These are phyloP conservation scores for Rhizomucor miehei DNA, from an alignment of 371 early-diverging fungal genomes.

Conservation along the genomic window DNA sequence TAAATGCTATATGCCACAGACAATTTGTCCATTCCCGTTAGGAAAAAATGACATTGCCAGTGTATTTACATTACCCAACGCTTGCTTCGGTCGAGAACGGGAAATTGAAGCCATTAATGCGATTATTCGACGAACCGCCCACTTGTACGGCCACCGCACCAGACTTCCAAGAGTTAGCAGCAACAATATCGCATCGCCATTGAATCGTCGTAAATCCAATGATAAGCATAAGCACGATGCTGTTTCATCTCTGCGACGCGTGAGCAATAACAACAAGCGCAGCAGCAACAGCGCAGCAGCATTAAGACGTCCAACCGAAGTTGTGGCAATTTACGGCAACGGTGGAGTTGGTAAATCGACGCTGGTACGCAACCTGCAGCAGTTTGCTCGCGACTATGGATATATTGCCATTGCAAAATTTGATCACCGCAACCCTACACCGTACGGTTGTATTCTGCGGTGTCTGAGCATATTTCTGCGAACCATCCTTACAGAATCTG, in stretches of 20 bases:
- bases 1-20: slow-evolving; percentile 7
- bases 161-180: slow-evolving; percentile 10
- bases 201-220: slow-evolving; percentile 10
- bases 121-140: slow-evolving; percentile 38
- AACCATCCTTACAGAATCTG: slow-evolving; percentile 33
- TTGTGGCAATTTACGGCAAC: slow-evolving; percentile 41
- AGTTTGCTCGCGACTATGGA: slow-evolving; percentile 41
- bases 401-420: slow-evolving; percentile 46
- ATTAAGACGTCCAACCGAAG: slow-evolving; percentile 33
- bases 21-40: slow-evolving; percentile 41
- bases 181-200: slow-evolving; percentile 8
- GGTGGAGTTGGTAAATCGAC: slow-evolving; percentile 46
- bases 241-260: not conserved
- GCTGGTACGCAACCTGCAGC: slow-evolving; percentile 33
- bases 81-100: slow-evolving; percentile 44
- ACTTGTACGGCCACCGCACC: slow-evolving; percentile 23
- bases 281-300: slow-evolving; percentile 7
- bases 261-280: slow-evolving; percentile 7
- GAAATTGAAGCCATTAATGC: slow-evolving; percentile 32
- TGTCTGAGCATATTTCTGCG: slow-evolving; percentile 42
- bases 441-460: slow-evolving; percentile 43
- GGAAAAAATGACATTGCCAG: slow-evolving; percentile 53
- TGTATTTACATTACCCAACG: slow-evolving; percentile 52
- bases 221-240: slow-evolving; percentile 4
- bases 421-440: slow-evolving; percentile 41